Conservation (phyloP, 148 eudicot genomes). For the Amaranthus palmeri region DNA sequence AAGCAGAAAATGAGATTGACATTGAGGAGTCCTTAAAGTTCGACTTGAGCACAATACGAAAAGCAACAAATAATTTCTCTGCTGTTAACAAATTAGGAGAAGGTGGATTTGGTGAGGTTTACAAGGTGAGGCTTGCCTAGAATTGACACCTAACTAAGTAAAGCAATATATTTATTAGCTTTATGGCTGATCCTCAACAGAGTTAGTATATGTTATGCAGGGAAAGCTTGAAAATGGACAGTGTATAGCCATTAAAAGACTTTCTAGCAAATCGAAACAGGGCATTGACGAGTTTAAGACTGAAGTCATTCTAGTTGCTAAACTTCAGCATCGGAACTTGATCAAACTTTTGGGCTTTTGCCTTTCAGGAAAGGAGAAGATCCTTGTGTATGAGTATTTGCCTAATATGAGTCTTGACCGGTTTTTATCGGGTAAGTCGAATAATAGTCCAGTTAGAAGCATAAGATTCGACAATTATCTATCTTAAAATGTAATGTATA, state of each 20-base stretch:
- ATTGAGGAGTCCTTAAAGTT: conserved; percentile 3
- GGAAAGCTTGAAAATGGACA: conserved; percentile 22
- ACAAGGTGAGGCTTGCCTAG: conserved; percentile 9
- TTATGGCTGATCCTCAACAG: neutral
- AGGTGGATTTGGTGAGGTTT: conserved; percentile 27
- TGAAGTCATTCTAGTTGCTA: conserved; percentile 23
- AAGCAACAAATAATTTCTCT: conserved; percentile 6
- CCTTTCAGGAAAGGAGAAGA: conserved; percentile 16
- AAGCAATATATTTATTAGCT: too few species aligned
- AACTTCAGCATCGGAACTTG: conserved; percentile 29
- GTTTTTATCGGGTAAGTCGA: conserved; percentile 9
- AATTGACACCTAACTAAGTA: too few species aligned
- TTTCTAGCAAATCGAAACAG: conserved; percentile 20
- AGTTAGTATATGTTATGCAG: neutral
- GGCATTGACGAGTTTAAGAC: conserved; percentile 24
- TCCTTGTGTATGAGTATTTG: conserved; percentile 22
- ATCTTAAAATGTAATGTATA: neutral
- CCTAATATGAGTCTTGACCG: conserved; percentile 22
- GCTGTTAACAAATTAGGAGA: conserved; percentile 16
- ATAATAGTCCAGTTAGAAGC: too few species aligned
- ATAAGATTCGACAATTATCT: neutral
- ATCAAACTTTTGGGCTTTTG: conserved; percentile 26
- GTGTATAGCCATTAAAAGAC: conserved; percentile 27
- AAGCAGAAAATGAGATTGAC: neutral
- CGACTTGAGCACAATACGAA: conserved; percentile 15